Evolutionary conservation across 768 basidiomycete genomes (phyloP).

Genomic region (Pholiota microspora): DNA sequence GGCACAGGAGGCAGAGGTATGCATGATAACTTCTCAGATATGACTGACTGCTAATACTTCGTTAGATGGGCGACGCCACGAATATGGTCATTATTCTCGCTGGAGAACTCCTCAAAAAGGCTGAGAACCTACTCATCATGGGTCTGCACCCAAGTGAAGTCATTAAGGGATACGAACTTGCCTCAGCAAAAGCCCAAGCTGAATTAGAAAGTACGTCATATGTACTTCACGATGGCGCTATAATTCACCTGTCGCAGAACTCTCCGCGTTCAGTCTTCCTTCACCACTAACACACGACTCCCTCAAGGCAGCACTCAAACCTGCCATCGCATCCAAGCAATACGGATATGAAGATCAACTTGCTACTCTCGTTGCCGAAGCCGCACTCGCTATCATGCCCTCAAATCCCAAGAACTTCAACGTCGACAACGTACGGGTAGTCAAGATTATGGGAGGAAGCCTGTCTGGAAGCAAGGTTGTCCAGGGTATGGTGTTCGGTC

Average conservation of each 20-base stretch:
- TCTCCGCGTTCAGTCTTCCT: constrained; percentile 68
- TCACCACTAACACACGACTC: constrained; percentile 68
- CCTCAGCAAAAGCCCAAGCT: constrained; percentile 74
- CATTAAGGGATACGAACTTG: constrained; percentile 93
- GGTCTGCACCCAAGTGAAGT: constrained; percentile 97
- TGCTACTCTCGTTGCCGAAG: constrained; percentile 85
- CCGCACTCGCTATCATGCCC: constrained; percentile 91
- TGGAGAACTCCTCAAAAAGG: constrained; percentile 91
- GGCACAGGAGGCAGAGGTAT: constrained; percentile 91
- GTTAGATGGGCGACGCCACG: constrained; percentile 95
- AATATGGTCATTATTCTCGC: constrained; percentile 94
- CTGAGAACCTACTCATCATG: constrained; percentile 92
- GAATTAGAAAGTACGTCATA: constrained; percentile 83
- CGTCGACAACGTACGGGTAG: constrained; percentile 96
- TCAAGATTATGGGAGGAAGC: constrained; percentile 97
- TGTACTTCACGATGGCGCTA: neutral
- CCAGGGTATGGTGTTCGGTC: constrained; percentile 96
- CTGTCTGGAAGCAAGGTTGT: constrained; percentile 85
- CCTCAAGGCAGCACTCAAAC: constrained; percentile 76
- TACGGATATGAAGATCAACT: constrained; percentile 90
- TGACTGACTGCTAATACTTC: too few relatives aligned
- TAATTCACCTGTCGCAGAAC: constrained; percentile 40
- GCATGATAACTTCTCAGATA: too few relatives aligned
- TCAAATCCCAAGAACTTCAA: constrained; percentile 88
- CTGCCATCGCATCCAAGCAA: constrained; percentile 96